These are phyloP conservation scores for Russula lepida DNA, from an alignment of 768 basidiomycete genomes.

Conservation along the genomic window DNA sequence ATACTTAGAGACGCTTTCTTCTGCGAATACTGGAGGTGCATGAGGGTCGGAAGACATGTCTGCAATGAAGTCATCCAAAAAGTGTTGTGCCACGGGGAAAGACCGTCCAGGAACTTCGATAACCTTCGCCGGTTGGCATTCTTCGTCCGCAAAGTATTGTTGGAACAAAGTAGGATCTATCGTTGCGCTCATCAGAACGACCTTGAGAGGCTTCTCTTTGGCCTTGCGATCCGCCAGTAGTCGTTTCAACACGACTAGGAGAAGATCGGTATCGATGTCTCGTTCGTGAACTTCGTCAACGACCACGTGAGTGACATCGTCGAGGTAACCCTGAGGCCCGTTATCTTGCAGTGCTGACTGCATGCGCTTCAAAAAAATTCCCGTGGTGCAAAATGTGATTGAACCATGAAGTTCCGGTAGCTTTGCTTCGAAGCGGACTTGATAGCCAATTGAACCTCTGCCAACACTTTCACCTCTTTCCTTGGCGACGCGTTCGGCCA, in stretches of 20 bases:
- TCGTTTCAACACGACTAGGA: slow-evolving; percentile 83
- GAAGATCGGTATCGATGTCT: slow-evolving; percentile 85
- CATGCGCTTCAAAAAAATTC: slow-evolving; percentile 79
- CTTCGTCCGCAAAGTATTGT: slow-evolving; percentile 67
- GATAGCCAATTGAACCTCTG: slow-evolving; percentile 67
- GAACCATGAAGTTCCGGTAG: slow-evolving; percentile 73
- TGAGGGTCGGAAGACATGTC: slow-evolving; percentile 36
- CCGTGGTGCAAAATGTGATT: slow-evolving; percentile 89
- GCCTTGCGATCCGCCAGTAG: slow-evolving; percentile 66
- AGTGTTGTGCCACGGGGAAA: slow-evolving; percentile 77
- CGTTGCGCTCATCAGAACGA: slow-evolving; percentile 93
- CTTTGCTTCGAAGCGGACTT: slow-evolving; percentile 84
- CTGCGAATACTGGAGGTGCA: slow-evolving; percentile 55
- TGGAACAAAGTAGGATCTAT: slow-evolving; percentile 88
- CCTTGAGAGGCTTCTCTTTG: slow-evolving; percentile 64
- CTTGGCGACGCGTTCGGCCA: slow-evolving; percentile 83
- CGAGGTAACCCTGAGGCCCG: slow-evolving; percentile 38
- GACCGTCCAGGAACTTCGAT: slow-evolving; percentile 86
- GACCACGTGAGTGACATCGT: slow-evolving; percentile 79
- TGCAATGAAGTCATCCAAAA: slow-evolving; percentile 69
- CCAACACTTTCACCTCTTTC: slow-evolving; percentile 76
- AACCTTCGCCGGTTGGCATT: slow-evolving; percentile 53
- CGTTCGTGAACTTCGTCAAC: slow-evolving; percentile 97
- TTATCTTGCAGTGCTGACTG: slow-evolving; percentile 59
- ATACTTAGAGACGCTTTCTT: slow-evolving; percentile 66